A percentile compares a stretch with the other conserved stretches of the same genome.
Conservation (phyloP, 345 rosid species). For the Euphorbia peplus region DNA sequence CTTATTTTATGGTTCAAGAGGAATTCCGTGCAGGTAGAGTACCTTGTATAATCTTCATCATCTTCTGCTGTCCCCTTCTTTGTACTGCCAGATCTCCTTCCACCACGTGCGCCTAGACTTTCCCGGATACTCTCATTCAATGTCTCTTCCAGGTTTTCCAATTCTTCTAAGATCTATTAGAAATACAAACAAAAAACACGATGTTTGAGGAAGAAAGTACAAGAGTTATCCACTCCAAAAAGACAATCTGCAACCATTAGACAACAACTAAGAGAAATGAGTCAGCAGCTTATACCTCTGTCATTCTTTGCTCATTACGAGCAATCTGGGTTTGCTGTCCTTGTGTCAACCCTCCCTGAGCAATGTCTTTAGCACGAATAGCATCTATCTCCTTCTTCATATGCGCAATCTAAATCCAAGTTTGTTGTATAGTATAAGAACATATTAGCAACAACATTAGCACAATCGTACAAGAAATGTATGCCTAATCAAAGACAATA, state of each 20-base stretch:
- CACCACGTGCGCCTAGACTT: constrained; percentile 81
- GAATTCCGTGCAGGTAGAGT: constrained; percentile 16
- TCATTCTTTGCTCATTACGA: constrained; percentile 88
- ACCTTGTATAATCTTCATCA: constrained; percentile 70
- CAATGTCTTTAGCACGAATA: constrained; percentile 89
- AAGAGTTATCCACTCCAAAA: constrained; percentile 1
- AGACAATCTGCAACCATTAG: constrained; percentile 1
- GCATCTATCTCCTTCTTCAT: constrained; percentile 96
- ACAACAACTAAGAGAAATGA: background rate
- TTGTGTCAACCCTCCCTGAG: constrained; percentile 95
- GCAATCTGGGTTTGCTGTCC: constrained; percentile 99
- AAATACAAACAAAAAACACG: background rate
- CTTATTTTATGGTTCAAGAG: background rate
- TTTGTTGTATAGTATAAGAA: constrained; percentile 1
- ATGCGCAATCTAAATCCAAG: constrained; percentile 65
- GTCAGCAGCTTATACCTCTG: constrained; percentile 48
- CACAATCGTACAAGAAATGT: background rate
- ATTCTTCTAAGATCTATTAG: constrained; percentile 78
- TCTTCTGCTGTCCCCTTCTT: constrained; percentile 56
- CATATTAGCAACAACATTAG: background rate
- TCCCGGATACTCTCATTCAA: constrained; percentile 87
- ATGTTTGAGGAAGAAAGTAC: background rate
- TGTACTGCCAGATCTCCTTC: constrained; percentile 45
- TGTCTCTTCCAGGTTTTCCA: constrained; percentile 96
- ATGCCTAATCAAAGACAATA: background rate